A percentile compares a stretch with the other conserved stretches of the same genome.
These are phyloP conservation scores for Aureobasidium sp. DNA, from an alignment of 2,329 filamentous ascomycete genomes.

Conservation along the genomic window DNA sequence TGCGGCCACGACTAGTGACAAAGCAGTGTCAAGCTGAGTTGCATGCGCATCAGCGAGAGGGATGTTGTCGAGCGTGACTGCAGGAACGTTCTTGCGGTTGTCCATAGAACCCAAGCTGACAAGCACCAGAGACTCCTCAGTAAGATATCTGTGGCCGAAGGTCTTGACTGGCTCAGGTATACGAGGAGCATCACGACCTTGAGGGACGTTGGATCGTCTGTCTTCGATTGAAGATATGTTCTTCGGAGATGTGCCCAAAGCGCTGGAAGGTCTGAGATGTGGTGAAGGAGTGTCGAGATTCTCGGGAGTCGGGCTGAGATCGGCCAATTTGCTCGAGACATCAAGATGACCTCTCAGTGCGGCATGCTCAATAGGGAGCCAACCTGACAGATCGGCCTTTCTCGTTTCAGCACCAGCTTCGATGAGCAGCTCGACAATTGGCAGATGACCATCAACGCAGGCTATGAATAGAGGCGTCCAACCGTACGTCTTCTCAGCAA, in stretches of 20 bases:
- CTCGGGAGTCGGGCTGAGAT: conserved; percentile 42
- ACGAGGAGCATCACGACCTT: conserved; percentile 32
- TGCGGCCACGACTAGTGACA: conserved; percentile 86
- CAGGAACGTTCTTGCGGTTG: conserved; percentile 69
- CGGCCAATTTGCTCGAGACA: conserved; percentile 64
- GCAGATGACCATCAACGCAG: conserved; percentile 76
- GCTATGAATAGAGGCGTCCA: conserved; percentile 97
- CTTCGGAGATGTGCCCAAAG: conserved; percentile 21
- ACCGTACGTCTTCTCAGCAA: conserved; percentile 74
- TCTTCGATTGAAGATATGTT: conserved; percentile 53
- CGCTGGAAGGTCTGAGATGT: conserved; percentile 19
- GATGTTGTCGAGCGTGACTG: conserved; percentile 82
- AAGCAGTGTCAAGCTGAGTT: conserved; percentile 86
- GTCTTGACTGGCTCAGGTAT: conserved; percentile 77
- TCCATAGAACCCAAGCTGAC: conserved; percentile 96
- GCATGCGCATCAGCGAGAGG: conserved; percentile 81
- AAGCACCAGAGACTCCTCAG: conserved; percentile 77
- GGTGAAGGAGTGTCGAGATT: conserved; percentile 26
- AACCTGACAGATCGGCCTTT: conserved; percentile 76
- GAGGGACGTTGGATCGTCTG: conserved; percentile 33
- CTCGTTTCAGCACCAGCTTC: conserved; percentile 70
- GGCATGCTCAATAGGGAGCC: conserved; percentile 91
- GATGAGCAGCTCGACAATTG: conserved; percentile 69
- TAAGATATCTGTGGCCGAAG: conserved; percentile 93
- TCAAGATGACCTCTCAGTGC: conserved; percentile 79